Conservation (phyloP, 306 rosid genomes). For the Prunus campanulata region DNA sequence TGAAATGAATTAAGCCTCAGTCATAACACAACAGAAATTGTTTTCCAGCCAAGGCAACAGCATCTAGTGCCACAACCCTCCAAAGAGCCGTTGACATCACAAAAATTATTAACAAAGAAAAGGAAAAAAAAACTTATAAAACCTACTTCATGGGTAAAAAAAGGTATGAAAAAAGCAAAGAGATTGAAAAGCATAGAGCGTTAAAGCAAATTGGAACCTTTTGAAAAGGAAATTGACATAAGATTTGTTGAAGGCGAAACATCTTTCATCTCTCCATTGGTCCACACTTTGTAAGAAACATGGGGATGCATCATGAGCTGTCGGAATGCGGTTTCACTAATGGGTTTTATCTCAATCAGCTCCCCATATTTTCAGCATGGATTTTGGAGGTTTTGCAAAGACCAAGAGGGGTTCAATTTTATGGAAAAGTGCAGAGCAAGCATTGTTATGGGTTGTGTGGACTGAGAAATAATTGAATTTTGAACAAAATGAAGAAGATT, state of each 20-base stretch:
- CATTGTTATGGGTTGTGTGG: not conserved
- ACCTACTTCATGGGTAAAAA: not conserved
- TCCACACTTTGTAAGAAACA: not conserved
- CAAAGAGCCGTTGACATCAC: not conserved
- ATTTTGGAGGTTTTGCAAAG: not conserved
- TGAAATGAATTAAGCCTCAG: not conserved
- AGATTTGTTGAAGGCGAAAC: not conserved
- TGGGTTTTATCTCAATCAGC: not conserved
- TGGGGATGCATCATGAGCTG: not conserved
- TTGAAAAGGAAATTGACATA: not conserved
- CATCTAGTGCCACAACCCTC: not conserved
- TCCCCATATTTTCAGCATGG: not conserved
- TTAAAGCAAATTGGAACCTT: not conserved
- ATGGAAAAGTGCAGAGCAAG: not conserved
- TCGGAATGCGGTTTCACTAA: not conserved
- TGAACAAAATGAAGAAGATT: not conserved
- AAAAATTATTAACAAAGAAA: not conserved
- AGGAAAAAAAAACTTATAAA: not conserved
- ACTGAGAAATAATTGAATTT: not conserved
- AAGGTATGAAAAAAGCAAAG: not conserved
- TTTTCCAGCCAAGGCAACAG: not conserved
- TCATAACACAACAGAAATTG: not conserved
- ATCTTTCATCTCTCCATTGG: not conserved
- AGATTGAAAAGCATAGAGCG: not conserved
- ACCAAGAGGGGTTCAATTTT: not conserved